Evolutionary conservation across 805 yeast species (phyloP).

Genomic region (Starmerella ratchasimensis): DNA sequence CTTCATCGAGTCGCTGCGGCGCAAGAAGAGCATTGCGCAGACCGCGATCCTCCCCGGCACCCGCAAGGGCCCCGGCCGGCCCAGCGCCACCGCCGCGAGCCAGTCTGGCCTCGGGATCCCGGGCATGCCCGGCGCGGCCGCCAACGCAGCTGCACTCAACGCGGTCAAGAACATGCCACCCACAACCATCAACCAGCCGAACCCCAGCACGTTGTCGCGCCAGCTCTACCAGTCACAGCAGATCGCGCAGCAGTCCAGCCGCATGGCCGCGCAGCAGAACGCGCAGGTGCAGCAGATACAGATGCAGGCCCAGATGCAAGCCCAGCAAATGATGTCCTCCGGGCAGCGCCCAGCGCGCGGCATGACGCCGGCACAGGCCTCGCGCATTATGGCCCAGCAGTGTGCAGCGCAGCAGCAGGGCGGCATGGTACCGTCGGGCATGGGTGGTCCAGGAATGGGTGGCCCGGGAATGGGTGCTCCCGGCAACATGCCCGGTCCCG

Average conservation of each 20-base stretch:
- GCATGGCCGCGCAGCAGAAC: constrained; percentile 5
- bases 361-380: too few species aligned
- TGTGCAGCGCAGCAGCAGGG: too few species aligned
- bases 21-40: constrained; percentile 36
- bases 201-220: constrained; percentile 15
- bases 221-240: constrained; percentile 17
- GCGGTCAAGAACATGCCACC: constrained; percentile 14
- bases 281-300: too few species aligned
- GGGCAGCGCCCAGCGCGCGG: too few species aligned
- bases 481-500: too few species aligned
- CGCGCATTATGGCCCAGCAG: too few species aligned
- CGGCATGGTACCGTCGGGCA: too few species aligned
- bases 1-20: constrained; percentile 74
- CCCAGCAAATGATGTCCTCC: background rate
- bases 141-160: constrained; percentile 23
- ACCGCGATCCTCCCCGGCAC: constrained; percentile 20
- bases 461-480: too few species aligned
- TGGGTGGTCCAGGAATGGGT: too few species aligned
- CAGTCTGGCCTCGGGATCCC: constrained; percentile 1
- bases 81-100: background rate
- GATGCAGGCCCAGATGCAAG: constrained; percentile 1
- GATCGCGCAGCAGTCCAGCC: constrained; percentile 7
- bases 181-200: constrained; percentile 13
- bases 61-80: background rate
- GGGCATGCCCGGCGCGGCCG: constrained; percentile 13